These are phyloP conservation scores for Cercospora janseana DNA, from an alignment of 2,329 filamentous ascomycete species.

Conservation along the genomic window DNA sequence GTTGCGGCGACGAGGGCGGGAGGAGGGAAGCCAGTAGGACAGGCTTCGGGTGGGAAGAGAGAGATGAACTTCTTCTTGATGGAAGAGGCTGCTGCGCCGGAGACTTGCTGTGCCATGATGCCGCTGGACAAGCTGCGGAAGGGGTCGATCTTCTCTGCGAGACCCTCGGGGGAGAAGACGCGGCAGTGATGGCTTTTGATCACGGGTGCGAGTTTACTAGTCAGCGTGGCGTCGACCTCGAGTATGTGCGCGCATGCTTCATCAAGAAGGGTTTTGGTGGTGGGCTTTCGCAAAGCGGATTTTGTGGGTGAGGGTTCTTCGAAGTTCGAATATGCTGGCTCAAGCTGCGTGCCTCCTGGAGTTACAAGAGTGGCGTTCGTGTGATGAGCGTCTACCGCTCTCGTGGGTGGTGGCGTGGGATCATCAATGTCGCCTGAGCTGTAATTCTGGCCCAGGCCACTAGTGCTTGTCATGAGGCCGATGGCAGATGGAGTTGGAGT, in stretches of 20 bases:
- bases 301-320: slow-evolving; percentile 40
- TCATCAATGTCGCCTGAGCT: slow-evolving; percentile 44
- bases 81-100: slow-evolving; percentile 81
- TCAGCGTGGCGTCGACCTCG: slow-evolving; percentile 57
- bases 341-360: slow-evolving; percentile 64
- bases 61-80: slow-evolving; percentile 83
- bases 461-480: slow-evolving; percentile 45
- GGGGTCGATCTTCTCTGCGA: slow-evolving; percentile 84
- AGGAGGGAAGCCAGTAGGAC: slow-evolving; percentile 61
- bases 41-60: slow-evolving; percentile 56
- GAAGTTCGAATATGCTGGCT: slow-evolving; percentile 49
- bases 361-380: slow-evolving; percentile 73
- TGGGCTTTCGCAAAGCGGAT: slow-evolving; percentile 35
- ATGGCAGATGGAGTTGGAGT: slow-evolving; percentile 53
- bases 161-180: slow-evolving; percentile 75
- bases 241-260: slow-evolving; percentile 74
- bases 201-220: slow-evolving; percentile 61
- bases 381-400: slow-evolving; percentile 61
- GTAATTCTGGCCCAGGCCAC: slow-evolving; percentile 35
- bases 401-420: slow-evolving; percentile 36
- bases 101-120: slow-evolving; percentile 96
- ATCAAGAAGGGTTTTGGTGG: slow-evolving; percentile 63
- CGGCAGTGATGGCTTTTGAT: slow-evolving; percentile 73
- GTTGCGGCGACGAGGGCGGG: slow-evolving; percentile 68
- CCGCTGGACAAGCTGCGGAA: slow-evolving; percentile 79